Percentiles rank a stretch among this genome's conserved stretches.
These are phyloP conservation scores for Leptosphaerulina australis DNA, from an alignment of 2,329 filamentous ascomycete genomes.

Conservation along the genomic window DNA sequence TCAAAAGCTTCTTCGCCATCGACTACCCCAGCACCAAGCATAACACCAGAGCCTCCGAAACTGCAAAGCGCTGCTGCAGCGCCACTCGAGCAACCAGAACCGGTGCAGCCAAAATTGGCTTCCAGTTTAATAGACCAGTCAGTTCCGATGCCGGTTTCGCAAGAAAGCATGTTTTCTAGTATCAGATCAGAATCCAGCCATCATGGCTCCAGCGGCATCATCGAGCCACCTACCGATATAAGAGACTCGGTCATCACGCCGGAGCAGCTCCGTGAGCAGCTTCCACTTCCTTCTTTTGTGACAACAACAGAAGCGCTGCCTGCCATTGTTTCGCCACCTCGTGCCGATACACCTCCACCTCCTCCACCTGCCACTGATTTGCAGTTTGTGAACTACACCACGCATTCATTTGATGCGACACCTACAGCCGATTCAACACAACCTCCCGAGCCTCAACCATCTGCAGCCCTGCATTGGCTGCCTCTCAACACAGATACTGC, in stretches of 20 bases:
- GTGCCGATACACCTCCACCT: constrained; percentile 48
- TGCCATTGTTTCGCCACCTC: constrained; percentile 35
- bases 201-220: constrained; percentile 26
- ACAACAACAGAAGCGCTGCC: constrained; percentile 28
- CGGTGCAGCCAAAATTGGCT: constrained; percentile 24
- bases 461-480: constrained; percentile 41
- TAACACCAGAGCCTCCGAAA: constrained; percentile 39
- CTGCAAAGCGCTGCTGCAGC: constrained; percentile 28
- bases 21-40: constrained; percentile 47
- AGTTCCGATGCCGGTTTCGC: not conserved
- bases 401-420: constrained; percentile 26
- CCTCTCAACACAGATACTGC: constrained; percentile 35
- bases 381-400: constrained; percentile 43
- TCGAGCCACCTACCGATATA: constrained; percentile 40
- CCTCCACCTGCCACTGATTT: constrained; percentile 43
- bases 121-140: constrained; percentile 14
- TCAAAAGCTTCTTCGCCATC: constrained; percentile 40
- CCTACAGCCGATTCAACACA: constrained; percentile 1
- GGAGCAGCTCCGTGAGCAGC: constrained; percentile 46
- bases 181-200: constrained; percentile 15
- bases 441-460: constrained; percentile 20
- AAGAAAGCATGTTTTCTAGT: not conserved
- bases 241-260: constrained; percentile 41
- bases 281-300: constrained; percentile 43
- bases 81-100: constrained; percentile 39